Percentiles rank a stretch among this genome's conserved stretches.
Evolutionary conservation across 495 filamentous ascomycete species (phyloP).

Genomic region (Tuber brumale): DNA sequence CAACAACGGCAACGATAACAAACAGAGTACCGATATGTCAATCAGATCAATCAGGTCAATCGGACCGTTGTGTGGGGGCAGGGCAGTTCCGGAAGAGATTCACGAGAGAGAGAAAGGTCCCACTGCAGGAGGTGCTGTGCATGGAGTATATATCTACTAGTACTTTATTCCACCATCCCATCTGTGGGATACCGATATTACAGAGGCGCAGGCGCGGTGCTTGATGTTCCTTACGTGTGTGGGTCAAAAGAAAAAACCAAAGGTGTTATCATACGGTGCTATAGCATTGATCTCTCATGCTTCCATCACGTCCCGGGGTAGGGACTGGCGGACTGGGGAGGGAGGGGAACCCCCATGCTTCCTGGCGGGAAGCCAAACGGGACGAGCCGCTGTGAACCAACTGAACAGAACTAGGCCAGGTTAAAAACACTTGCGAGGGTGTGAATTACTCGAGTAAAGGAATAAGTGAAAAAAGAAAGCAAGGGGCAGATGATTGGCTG

Average conservation of each 20-base stretch:
- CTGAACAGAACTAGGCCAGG: slow-evolving; percentile 12
- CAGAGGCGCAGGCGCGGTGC: slow-evolving; percentile 7
- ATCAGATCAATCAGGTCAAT: not conserved
- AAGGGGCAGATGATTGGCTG: slow-evolving; percentile 2
- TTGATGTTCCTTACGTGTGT: slow-evolving; percentile 17
- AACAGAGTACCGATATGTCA: not conserved
- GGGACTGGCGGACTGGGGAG: slow-evolving; percentile 1
- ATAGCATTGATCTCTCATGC: slow-evolving; percentile 15
- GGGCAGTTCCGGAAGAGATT: not conserved
- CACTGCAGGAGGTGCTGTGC: not conserved
- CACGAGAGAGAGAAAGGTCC: not conserved
- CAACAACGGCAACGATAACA: not conserved
- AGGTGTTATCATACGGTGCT: slow-evolving; percentile 9
- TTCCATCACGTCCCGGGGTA: slow-evolving; percentile 18
- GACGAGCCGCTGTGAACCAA: slow-evolving; percentile 27
- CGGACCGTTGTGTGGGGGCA: not conserved
- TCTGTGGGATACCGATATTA: not conserved
- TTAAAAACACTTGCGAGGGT: not conserved
- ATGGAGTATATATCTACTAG: not conserved
- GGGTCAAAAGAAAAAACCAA: slow-evolving; percentile 11
- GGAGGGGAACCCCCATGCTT: slow-evolving; percentile 28
- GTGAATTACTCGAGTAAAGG: not conserved
- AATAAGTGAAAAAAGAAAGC: slow-evolving; percentile 1
- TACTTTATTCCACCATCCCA: not conserved
- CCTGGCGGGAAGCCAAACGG: slow-evolving; percentile 20